Evolutionary conservation across 345 rosid genomes (phyloP).

Genomic region (Erodium maritimum): DNA sequence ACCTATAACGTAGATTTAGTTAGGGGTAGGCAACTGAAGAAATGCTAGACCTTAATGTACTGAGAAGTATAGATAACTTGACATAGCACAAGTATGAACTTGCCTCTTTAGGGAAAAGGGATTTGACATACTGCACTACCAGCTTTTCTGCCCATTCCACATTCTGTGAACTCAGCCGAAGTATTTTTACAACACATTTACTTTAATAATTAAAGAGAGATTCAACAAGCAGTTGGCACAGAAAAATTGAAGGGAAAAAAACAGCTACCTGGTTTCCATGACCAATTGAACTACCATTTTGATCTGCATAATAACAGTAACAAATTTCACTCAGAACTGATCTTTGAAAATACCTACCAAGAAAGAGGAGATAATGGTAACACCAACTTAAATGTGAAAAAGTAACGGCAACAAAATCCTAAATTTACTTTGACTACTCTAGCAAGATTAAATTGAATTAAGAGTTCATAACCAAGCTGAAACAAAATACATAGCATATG

Average conservation of each 20-base stretch:
- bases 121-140: slow-evolving; percentile 40
- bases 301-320: background rate
- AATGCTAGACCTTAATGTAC: slow-evolving; percentile 3
- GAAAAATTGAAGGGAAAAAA: too few species aligned
- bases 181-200: background rate
- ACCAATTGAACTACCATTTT: background rate
- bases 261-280: background rate
- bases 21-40: slow-evolving; percentile 3
- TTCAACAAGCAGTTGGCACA: too few species aligned
- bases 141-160: slow-evolving; percentile 67
- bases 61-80: background rate
- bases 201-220: too few species aligned
- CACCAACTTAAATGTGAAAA: background rate
- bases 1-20: slow-evolving; percentile 26
- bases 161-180: slow-evolving; percentile 27
- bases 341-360: background rate
- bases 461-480: too few species aligned
- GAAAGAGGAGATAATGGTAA: background rate
- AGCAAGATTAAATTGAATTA: too few species aligned
- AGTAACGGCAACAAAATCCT: background rate
- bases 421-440: too few species aligned
- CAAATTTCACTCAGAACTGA: slow-evolving; percentile 6
- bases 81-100: slow-evolving; percentile 15
- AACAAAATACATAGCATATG: too few species aligned
- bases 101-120: slow-evolving; percentile 66